Conservation (phyloP, 768 basidiomycete species). For the Wakefieldia striispora region DNA sequence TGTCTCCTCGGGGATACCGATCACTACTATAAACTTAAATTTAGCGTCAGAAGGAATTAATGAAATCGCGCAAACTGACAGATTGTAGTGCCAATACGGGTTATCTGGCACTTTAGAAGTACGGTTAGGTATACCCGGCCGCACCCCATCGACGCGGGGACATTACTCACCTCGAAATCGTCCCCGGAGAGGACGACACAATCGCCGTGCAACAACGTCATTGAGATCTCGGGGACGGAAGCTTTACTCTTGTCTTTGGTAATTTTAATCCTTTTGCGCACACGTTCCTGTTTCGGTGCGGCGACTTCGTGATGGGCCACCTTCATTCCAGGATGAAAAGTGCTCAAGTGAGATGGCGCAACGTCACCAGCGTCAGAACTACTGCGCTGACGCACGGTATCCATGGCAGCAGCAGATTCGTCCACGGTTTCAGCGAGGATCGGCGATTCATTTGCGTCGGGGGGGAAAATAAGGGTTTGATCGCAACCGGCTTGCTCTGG, state of each 20-base stretch:
- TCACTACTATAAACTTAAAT: constrained; percentile 26
- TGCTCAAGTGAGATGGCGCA: neutral
- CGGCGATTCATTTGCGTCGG: neutral
- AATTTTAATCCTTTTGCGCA: constrained; percentile 18
- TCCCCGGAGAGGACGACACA: constrained; percentile 36
- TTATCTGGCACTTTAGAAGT: constrained; percentile 24
- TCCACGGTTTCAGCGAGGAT: constrained; percentile 2
- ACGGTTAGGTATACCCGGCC: constrained; percentile 1
- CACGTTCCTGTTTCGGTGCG: neutral
- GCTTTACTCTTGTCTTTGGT: constrained; percentile 17
- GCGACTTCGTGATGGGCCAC: neutral
- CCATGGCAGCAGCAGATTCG: constrained; percentile 3
- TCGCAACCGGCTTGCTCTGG: neutral
- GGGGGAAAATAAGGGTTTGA: neutral
- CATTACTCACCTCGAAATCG: constrained; percentile 40
- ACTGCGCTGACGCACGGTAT: constrained; percentile 1
- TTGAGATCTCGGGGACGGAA: constrained; percentile 18
- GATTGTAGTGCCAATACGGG: constrained; percentile 30
- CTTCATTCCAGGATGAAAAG: neutral
- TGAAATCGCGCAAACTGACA: constrained; percentile 20
- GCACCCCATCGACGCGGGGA: neutral
- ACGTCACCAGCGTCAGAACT: neutral
- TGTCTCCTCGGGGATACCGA: constrained; percentile 20
- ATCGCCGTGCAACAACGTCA: constrained; percentile 42
- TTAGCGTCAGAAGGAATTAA: constrained; percentile 6